Evolutionary conservation across 805 yeast genomes (phyloP), one percentile per base, ranked within the genome.

Genomic region (Pichia gijzeniarum): DNA sequence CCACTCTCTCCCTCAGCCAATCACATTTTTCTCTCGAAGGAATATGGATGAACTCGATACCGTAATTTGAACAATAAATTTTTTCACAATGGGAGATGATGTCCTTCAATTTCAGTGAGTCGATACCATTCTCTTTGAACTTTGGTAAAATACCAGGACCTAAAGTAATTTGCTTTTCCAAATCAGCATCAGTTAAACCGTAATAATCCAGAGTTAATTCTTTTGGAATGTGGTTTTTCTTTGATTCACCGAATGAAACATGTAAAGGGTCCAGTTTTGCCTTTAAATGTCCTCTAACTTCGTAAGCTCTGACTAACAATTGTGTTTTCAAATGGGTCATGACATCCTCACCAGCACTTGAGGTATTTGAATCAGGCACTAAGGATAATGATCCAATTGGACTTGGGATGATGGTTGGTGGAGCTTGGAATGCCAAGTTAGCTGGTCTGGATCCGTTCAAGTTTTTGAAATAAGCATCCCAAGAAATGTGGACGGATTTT

Each of bases 71-170:
- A 71, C 96, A 89, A 74, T 93, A 93, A 57, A 86, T 76, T 55
- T 73, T 72, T 70, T 93, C 96, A 68, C 95, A 83, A 51, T 78
- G 69, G 42, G 70, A 76, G 54, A 93, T 76, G 55, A 93, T 77
- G 60, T 91, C 96, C 55, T 77, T 78, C 57, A 93, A 73, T 43
- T 84, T 77, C 79, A 88, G 67, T 53, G 82, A 69, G 28, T 69
- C 65, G 56, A 73, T 75, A 48, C 79, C 82, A 30, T 72, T 69
- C 48, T 70, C 76, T 45, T 88, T 87, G 62, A 89, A 93, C 65
- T 95, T 79, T 44, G 97, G 97, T 62, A 93, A 71, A 57, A 93
- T 91, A 67, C 99, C 99, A 35, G 99, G 98, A 47, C 99, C 99
- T 54, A 93, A 76, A 47, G 89, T 82, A 69, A 91, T 85, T 61